These are phyloP conservation scores for Lasiodiplodia theobromae DNA, from an alignment of 2,329 filamentous ascomycete species.

Conservation along the genomic window DNA sequence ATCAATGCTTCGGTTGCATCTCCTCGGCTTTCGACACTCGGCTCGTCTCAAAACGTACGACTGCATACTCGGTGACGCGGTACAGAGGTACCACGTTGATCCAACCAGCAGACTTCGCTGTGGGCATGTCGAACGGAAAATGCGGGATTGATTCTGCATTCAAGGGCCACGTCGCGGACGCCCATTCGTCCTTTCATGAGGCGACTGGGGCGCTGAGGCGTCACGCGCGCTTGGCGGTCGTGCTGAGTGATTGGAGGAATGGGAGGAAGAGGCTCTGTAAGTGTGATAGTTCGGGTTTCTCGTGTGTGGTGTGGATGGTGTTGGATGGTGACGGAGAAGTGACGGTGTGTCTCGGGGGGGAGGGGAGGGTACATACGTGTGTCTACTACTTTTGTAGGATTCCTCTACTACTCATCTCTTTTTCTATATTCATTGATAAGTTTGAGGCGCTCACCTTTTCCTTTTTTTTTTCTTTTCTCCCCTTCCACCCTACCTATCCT, in stretches of 20 bases:
- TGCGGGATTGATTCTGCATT: neutral
- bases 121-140: neutral
- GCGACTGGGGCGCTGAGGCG: neutral
- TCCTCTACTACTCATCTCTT: neutral
- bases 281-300: neutral
- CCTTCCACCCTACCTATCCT: too few species aligned
- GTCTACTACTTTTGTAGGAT: neutral
- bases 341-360: neutral
- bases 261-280: neutral
- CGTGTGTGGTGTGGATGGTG: neutral
- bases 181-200: neutral
- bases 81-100: constrained; percentile 11
- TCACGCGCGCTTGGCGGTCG: neutral
- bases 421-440: too few species aligned
- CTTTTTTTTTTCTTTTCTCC: neutral
- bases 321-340: neutral
- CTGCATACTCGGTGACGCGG: neutral
- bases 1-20: neutral
- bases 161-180: neutral
- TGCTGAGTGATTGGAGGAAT: neutral
- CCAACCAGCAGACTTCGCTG: neutral
- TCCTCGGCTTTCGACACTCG: neutral
- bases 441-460: neutral
- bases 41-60: neutral
- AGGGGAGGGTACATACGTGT: neutral